Conservation (phyloP, 164 flowering plant species). For the Chloranthus sessilifolius region DNA sequence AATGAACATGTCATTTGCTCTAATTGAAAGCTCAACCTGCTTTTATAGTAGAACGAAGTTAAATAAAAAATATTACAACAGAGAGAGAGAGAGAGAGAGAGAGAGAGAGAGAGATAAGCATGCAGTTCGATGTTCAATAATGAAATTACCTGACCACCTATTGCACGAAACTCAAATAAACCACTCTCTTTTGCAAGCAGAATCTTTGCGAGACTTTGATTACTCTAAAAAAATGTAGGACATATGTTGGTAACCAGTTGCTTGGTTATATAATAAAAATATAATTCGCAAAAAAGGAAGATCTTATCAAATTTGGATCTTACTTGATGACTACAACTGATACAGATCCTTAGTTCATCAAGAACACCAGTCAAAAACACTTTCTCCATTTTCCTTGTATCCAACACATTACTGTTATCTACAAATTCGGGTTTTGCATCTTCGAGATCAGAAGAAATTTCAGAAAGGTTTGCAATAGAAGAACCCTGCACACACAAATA, state of each 20-base stretch:
- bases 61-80: no score
- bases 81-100: no score
- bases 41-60: no score
- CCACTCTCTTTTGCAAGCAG: conserved; percentile 69
- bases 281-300: conserved; percentile 2
- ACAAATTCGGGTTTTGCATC: conserved; percentile 34
- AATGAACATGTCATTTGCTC: conserved; percentile 75
- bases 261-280: not conserved
- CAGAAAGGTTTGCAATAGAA: conserved; percentile 62
- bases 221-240: conserved; percentile 30
- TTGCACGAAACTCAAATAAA: conserved; percentile 86
- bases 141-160: conserved; percentile 78
- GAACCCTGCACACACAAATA: conserved; percentile 42
- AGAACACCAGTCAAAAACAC: conserved; percentile 74
- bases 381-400: conserved; percentile 38
- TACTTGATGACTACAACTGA: conserved; percentile 56
- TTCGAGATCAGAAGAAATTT: conserved; percentile 64
- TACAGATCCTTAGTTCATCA: conserved; percentile 81
- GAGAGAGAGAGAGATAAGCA: no score
- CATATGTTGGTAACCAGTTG: not conserved
- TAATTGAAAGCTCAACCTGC: conserved; percentile 80
- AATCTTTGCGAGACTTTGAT: conserved; percentile 38
- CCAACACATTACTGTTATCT: conserved; percentile 22
- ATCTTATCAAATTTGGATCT: not conserved
- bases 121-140: no score